phyloP scores from a whole-genome alignment of 352 stramenopile species.

The Pythium scleroteichum region DNA sequence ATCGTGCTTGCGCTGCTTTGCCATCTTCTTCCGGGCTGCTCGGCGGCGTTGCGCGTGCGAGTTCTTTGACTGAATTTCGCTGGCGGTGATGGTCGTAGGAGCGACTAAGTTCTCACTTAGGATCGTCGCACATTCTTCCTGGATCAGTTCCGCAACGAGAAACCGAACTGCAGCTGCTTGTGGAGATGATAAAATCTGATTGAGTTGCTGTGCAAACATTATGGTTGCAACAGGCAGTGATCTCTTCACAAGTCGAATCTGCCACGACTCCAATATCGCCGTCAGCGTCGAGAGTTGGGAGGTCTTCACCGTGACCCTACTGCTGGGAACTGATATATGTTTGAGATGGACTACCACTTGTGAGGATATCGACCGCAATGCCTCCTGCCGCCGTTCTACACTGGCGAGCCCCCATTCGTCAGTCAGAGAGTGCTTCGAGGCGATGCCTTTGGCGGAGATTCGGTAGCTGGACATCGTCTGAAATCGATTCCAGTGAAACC shows the following conservation, averaged over 20 bases:
- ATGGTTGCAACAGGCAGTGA: not conserved
- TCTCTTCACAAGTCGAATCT: not conserved
- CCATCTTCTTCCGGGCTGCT: constrained; percentile 64
- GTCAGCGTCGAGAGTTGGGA: constrained; percentile 3
- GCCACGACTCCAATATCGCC: constrained; percentile 13
- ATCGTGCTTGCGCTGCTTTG: constrained; percentile 61
- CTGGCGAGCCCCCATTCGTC: constrained; percentile 41
- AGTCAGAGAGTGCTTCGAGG: constrained; percentile 39
- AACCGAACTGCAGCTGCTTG: constrained; percentile 62
- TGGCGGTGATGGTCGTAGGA: not conserved
- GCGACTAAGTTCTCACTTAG: constrained; percentile 49
- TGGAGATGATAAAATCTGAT: constrained; percentile 26
- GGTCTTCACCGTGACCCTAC: constrained; percentile 8
- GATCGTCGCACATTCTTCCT: constrained; percentile 69
- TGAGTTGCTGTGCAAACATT: constrained; percentile 21
- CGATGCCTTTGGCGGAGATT: constrained; percentile 51
- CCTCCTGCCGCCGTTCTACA: constrained; percentile 13
- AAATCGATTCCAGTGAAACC: constrained; percentile 47
- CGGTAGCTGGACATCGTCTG: constrained; percentile 15
- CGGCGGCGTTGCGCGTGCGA: constrained; percentile 46
- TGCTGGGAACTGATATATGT: constrained; percentile 17
- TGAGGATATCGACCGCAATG: constrained; percentile 9
- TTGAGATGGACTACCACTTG: constrained; percentile 28
- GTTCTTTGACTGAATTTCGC: not conserved
- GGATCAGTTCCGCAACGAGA: constrained; percentile 70